These are phyloP conservation scores for Irpex rosettiformis DNA, from an alignment of 1,284 basidiomycete genomes.

Conservation along the genomic window DNA sequence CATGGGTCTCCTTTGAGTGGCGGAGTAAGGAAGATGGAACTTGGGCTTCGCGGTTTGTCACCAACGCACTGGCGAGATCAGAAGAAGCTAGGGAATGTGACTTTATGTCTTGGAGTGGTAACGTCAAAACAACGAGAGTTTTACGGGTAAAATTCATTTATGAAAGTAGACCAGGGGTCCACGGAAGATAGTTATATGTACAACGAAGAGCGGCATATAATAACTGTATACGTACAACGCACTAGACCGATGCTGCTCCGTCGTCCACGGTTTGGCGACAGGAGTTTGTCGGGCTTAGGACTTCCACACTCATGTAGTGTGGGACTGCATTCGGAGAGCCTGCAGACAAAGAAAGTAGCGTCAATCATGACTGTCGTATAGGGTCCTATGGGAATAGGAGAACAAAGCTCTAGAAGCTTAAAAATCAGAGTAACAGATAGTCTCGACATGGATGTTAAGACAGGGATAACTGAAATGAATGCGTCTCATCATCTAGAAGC, in stretches of 20 bases:
- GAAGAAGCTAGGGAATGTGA: not conserved
- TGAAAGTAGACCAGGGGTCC: not conserved
- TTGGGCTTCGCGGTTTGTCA: not conserved
- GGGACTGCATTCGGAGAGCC: not conserved
- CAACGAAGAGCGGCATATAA: not conserved
- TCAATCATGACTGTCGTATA: not conserved
- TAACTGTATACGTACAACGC: not conserved
- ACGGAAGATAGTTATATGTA: not conserved
- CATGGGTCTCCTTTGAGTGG: not conserved
- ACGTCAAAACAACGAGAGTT: not conserved
- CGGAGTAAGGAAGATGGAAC: not conserved
- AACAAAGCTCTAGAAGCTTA: not conserved
- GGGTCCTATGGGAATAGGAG: not conserved
- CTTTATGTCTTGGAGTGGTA: not conserved
- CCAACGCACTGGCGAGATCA: not conserved
- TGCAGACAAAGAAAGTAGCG: not conserved
- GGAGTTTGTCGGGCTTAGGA: not conserved
- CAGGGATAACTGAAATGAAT: conserved; percentile 11
- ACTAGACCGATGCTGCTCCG: not conserved
- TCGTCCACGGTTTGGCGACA: not conserved
- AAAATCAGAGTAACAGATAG: not conserved
- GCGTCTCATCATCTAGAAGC: conserved; percentile 7
- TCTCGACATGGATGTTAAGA: conserved; percentile 10
- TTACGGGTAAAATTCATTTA: not conserved
- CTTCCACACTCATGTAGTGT: not conserved